phyloP scores from a whole-genome alignment of 2,329 filamentous ascomycete genomes.

The Sclerotinia glacialis region DNA sequence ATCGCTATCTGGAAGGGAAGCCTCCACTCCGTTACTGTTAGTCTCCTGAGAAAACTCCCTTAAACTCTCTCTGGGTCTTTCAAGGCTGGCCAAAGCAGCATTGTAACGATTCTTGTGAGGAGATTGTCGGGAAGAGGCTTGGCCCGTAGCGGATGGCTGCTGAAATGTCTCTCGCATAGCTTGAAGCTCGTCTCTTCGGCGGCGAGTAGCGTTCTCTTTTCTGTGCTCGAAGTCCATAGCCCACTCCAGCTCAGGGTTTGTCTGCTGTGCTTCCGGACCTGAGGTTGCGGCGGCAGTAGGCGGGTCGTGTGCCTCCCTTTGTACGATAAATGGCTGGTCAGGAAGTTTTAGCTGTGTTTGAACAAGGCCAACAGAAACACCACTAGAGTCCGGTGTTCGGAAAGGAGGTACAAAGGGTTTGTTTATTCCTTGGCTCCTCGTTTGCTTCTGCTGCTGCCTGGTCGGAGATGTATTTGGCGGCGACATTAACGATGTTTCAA shows the following conservation, averaged over 20 bases:
- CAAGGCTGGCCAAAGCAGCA: slow-evolving; percentile 33
- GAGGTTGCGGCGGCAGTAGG: neutral
- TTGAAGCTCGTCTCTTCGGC: slow-evolving; percentile 34
- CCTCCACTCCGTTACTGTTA: slow-evolving; percentile 25
- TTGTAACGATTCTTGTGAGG: slow-evolving; percentile 38
- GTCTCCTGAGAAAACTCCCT: neutral
- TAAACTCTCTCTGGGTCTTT: slow-evolving; percentile 14
- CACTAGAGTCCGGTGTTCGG: slow-evolving; percentile 13
- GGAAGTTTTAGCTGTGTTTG: slow-evolving; percentile 27
- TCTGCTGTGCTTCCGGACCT: slow-evolving; percentile 9
- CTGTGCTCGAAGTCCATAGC: slow-evolving; percentile 39
- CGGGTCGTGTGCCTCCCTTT: slow-evolving; percentile 12
- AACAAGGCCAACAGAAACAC: slow-evolving; percentile 19
- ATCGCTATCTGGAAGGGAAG: slow-evolving; percentile 35
- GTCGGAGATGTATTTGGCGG: slow-evolving; percentile 23
- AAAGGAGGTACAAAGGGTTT: slow-evolving; percentile 34
- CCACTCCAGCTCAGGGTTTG: slow-evolving; percentile 34
- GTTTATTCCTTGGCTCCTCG: slow-evolving; percentile 24
- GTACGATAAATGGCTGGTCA: slow-evolving; percentile 2
- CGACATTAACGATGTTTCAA: slow-evolving; percentile 24
- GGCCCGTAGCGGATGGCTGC: neutral
- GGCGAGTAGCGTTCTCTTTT: slow-evolving; percentile 36
- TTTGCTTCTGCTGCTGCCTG: neutral
- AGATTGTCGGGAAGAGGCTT: slow-evolving; percentile 24
- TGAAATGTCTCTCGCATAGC: slow-evolving; percentile 21